A percentile compares a stretch with the other conserved stretches of the same genome.
phyloP scores from a whole-genome alignment of 345 rosid genomes.

The Eucalyptus rudis region DNA sequence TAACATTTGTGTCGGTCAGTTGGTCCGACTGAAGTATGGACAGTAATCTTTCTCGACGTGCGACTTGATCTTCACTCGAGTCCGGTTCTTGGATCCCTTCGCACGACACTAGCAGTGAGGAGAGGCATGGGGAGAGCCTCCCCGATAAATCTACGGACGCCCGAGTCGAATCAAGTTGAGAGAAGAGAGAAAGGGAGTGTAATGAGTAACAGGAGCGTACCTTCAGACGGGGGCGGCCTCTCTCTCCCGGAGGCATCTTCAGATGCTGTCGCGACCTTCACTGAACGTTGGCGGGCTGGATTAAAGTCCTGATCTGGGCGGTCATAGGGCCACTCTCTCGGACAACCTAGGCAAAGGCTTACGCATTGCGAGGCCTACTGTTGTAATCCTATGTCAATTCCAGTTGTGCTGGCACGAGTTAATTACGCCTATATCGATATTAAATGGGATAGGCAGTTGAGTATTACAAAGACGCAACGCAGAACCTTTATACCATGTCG shows the following conservation, averaged over 20 bases:
- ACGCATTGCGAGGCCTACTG: not conserved
- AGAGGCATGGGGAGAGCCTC: not conserved
- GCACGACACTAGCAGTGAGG: not conserved
- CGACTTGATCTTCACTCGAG: not conserved
- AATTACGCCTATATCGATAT: not conserved
- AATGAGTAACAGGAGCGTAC: not conserved
- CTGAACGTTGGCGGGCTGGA: not conserved
- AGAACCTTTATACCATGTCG: not conserved
- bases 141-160: not conserved
- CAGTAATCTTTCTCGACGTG: not conserved
- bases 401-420: not conserved
- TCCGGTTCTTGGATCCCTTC: not conserved
- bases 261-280: not conserved
- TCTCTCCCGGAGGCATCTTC: not conserved
- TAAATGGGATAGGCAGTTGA: not conserved
- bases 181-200: not conserved
- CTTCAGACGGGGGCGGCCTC: not conserved
- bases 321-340: not conserved
- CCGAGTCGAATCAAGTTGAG: not conserved
- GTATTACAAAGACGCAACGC: not conserved
- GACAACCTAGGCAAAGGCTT: not conserved
- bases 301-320: not conserved
- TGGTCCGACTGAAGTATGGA: not conserved
- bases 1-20: not conserved
- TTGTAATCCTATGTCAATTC: not conserved